Evolutionary conservation across 495 filamentous ascomycete species (phyloP), one percentile per base, ranked within the genome.

Genomic region (Collariella sp.): DNA sequence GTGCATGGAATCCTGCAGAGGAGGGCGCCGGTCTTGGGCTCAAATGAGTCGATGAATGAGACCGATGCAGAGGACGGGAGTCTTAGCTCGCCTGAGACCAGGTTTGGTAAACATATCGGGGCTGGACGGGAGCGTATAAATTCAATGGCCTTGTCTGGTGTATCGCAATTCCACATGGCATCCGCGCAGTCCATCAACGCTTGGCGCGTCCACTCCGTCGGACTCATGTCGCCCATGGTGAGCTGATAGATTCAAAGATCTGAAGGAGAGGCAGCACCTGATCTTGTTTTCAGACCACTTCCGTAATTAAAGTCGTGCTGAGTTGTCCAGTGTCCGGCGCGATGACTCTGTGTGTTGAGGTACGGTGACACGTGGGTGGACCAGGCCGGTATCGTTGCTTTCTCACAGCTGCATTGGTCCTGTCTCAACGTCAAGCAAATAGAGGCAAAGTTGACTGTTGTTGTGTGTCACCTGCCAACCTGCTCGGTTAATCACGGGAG

Each of bases 21-120:
- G 0, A 57, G 39, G 2, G 18, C 18, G 7, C 63, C 60, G 3
- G 63, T 63, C 44, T 63, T 63, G 22, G 63, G 63, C 34, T 63
- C 54, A 15, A 47, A 55, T 0, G 58, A 59, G 29, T 61, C 51
- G 46, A 66, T 46, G 9, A 35, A 54, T 10, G 43, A 3, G 2
- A 26, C 34, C 1, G 34, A 7, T 1, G 29, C n/a, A 19, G 29
- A 46, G n/a, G 46, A 40, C n/a, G 54, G 48, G 13, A 41, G 11
- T 6, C 20, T 18, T 31, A 54, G 52, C n/a, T 48, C 23, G 19
- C 57, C 63, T 4, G 36, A 29, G 7, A 65, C 48, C 20, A 49
- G 62, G 33, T 60, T 62, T 2, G 50, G 35, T 7, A 64, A 53
- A 7, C 6, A 18, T 7, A 61, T 31, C 1, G 55, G 49, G 1